These are phyloP conservation scores for Beta macrorhiza DNA, from an alignment of 179 eudicot species.

Conservation along the genomic window DNA sequence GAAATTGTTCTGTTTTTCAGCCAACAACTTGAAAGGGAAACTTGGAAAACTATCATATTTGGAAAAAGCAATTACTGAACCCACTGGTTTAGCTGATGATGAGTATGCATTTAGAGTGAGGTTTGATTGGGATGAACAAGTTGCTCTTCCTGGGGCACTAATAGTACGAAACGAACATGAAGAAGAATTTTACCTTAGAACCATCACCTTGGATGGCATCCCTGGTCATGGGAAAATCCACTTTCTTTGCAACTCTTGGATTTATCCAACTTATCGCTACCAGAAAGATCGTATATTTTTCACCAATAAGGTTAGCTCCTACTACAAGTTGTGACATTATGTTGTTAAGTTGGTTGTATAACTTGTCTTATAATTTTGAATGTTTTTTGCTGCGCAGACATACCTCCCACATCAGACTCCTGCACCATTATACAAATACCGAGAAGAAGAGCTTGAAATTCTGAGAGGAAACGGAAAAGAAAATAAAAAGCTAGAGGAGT, in stretches of 20 bases:
- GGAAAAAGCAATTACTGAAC: constrained; percentile 30
- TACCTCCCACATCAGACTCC: constrained; percentile 82
- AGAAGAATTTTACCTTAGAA: constrained; percentile 52
- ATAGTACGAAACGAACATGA: constrained; percentile 45
- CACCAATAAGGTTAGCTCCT: constrained; percentile 43
- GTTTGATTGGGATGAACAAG: constrained; percentile 48
- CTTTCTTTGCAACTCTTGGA: constrained; percentile 65
- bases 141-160: constrained; percentile 57
- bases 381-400: constrained; percentile 33
- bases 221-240: constrained; percentile 39
- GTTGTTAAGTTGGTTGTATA: neutral
- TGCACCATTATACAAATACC: constrained; percentile 35
- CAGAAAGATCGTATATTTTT: constrained; percentile 53
- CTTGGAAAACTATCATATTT: constrained; percentile 36
- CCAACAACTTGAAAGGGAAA: constrained; percentile 33
- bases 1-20: constrained; percentile 20
- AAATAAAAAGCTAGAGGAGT: constrained; percentile 47
- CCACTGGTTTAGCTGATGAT: constrained; percentile 27
- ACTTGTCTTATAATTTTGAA: too few relatives aligned
- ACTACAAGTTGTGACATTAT: neutral
- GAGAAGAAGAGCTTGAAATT: constrained; percentile 61
- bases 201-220: constrained; percentile 46
- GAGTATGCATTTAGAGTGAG: constrained; percentile 39
- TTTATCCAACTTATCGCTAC: constrained; percentile 46
- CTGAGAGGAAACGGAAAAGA: constrained; percentile 74